Evolutionary conservation across 1,139 yeast genomes (phyloP), one percentile per base, ranked within the genome.

Genomic region (Hansenula lynferdii): DNA sequence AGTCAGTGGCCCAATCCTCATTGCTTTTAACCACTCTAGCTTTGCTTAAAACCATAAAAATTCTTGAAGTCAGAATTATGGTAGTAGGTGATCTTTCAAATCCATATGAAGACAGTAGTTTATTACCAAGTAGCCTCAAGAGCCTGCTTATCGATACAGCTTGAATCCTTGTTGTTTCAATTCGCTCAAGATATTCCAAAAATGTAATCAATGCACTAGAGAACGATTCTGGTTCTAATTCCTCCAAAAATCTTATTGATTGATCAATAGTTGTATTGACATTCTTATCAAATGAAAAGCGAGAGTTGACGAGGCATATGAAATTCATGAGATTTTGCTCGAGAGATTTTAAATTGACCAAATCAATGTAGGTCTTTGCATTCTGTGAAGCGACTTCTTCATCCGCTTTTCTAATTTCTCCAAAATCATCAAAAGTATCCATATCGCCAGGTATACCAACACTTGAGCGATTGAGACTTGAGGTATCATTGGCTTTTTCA

Each of bases 351-450:
- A 29, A 12, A 14, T 27, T 26, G 2, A 12, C 8, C 5, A 52
- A 15, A 9, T 49, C 48, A 15, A 43, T n/a, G 12, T 39, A 39
- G 1, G 37, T 19, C 5, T 35, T n/a, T 9, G 33, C 34, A 1
- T 15, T 16, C 28, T 33, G 21, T 12, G 17, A 2, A 3, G 8
- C 10, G 12, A 16, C 14, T 8, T 21, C 10, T 11, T 35, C 35
- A 5, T 33, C 28, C 6, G 36, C 42, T 17, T 41, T 47, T 38
- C 49, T 31, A 3, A 47, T 39, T 5, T 27, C 28, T 20, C 51
- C 51, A 43, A 52, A 52, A 9, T 42, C 54, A 12, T 37, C 43
- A 37, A 52, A 49, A 4, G 38, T 53, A 29, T 35, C 41, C 18
- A 17, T 4, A 2, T 28, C 22, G 5, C 26, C 38, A 8, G 38